Evolutionary conservation across 2,329 filamentous ascomycete species (phyloP), one percentile per base, ranked within the genome.

Genomic region (Tympanopsis confertula): DNA sequence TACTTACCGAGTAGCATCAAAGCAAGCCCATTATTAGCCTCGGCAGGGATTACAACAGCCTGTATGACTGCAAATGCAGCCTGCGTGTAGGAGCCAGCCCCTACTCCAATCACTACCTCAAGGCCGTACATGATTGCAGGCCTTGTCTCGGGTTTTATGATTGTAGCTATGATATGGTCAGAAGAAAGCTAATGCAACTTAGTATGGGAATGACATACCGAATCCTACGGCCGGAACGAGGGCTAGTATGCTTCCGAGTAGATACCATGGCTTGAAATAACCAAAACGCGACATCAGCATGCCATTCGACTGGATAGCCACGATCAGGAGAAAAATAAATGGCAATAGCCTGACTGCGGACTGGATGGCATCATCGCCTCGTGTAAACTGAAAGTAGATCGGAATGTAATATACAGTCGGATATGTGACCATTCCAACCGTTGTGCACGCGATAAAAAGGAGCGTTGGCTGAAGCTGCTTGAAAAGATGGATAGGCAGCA

Each of bases 401-500:
- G 69, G 68, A 4, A 69, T 59, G 44, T 64, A 71, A 47, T 70
- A 72, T n/a, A 64, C 50, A 1, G 57, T 49, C 20, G 40, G 55
- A 51, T 20, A 53, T 53, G 38, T 48, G 42, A 20, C 44, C 45
- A 17, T 48, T 48, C 12, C 45, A 49, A 2, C 46, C 45, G 17
- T n/a, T 10, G 10, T 10, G 17, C 32, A 35, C 18, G 43, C 44
- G 15, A 55, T 62, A 4, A 52, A 46, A 18, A 65, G 47, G 43
- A 63, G 69, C 0, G 74, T 50, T 33, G 61, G 47, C 3, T 56
- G 54, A 4, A 49, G 49, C 14, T 47, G 48, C 13, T 45, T 47
- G 3, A 72, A 47, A 35, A 74, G 61, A 3, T 70, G 55, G 0
- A 59, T 47, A 0, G 71, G 73, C 39, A 75, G 70, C 4, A 72